A percentile compares a stretch with the other conserved stretches of the same genome.
Conservation (phyloP, 345 rosid genomes). For the Erodium maritimum region DNA sequence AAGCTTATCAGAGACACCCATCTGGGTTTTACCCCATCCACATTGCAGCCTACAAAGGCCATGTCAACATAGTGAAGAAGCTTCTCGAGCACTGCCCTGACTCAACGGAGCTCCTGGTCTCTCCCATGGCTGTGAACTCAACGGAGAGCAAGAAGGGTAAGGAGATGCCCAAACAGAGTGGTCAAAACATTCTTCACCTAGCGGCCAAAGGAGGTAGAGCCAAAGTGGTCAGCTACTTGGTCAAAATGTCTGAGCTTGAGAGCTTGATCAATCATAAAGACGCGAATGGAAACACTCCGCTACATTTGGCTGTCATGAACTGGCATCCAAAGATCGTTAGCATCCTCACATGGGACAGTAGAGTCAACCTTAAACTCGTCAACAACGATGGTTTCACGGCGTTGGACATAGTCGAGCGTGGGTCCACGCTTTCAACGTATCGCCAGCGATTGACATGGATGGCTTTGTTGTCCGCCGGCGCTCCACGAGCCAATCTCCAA, state of each 20-base stretch:
- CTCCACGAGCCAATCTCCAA: no score
- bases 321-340: not conserved
- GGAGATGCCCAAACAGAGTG: not conserved
- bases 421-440: no score
- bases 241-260: constrained; percentile 1
- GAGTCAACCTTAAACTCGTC: not conserved
- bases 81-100: no score
- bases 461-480: no score
- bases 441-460: no score
- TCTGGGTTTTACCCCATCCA: no score
- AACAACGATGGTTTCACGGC: not conserved
- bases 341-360: not conserved
- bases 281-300: constrained; percentile 4
- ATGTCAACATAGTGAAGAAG: no score
- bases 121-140: no score
- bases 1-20: no score
- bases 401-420: constrained; percentile 1
- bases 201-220: constrained; percentile 6
- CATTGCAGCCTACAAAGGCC: no score
- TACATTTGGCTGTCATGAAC: constrained; percentile 5
- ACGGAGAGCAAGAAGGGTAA: no score
- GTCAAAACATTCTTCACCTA: constrained; percentile 10
- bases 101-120: no score
- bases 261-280: constrained; percentile 2
- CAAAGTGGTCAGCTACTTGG: not conserved